Evolutionary conservation across 1,284 basidiomycete species (phyloP), one percentile per base, ranked within the genome.

Genomic region (Schizophyllum commune): DNA sequence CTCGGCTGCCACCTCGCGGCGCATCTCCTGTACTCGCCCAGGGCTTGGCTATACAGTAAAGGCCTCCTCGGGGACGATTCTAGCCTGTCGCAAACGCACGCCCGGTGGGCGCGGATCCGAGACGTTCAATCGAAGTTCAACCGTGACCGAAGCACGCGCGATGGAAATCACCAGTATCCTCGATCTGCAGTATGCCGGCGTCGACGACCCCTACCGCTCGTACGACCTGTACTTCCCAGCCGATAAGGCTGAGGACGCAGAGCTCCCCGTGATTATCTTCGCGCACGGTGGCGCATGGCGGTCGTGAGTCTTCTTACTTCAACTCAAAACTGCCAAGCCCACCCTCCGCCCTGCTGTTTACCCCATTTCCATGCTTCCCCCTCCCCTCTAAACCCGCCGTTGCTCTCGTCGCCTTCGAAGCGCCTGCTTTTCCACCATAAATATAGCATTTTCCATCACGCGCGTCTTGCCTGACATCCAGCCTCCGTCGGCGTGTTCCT

Each of bases 261-360:
- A 21, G 6, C 55, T 51, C 47, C 57, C 56, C 53, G 32, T 60
- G 32, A 64, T 62, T 56, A 65, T 59, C 63, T 90, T 89, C 67
- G 75, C 91, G 17, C 90, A 92, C 67, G 91, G 91, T 39, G 90
- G 90, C 52, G 91, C 90, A 39, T 92, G 90, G 90, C 76, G 83
- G 67, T 72, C 83, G 89, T 89, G 68, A 77, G 86, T 71, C 21
- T 22, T 56, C 47, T 17, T 17, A 11, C 39, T 47, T 47, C 17
- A 27, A 27, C 27, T 27, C 27, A 27, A 27, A 27, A 27, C 2
- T 27, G 27, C 27, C 27, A 27, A 27, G 27, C 3, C 39, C 39
- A 13, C 39, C 17, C 39, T 11, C 17, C 39, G 8, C 39, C 9
- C 39, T 47, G 13, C 39, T 47, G 39, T 8, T 47, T 47, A 17